Conservation (phyloP, 768 basidiomycete species). For the Lactarius tabidus region DNA sequence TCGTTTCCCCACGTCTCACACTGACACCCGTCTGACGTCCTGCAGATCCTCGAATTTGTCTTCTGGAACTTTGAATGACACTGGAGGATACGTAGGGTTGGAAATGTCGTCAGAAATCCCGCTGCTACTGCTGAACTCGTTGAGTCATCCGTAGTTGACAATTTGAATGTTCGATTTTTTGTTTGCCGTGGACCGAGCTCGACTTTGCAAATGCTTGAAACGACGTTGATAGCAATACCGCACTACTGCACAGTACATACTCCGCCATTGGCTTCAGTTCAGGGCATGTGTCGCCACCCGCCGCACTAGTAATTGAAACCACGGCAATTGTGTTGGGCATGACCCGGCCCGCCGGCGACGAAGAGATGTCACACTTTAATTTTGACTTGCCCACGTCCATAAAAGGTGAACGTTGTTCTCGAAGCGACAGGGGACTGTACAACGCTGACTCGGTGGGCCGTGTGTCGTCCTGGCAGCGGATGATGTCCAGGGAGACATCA, state of each 20-base stretch:
- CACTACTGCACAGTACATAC: background rate
- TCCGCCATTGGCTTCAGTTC: background rate
- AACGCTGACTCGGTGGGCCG: too few species aligned
- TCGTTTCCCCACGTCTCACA: too few species aligned
- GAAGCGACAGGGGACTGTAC: background rate
- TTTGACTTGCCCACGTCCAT: background rate
- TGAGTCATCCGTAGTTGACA: background rate
- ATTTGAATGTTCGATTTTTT: background rate
- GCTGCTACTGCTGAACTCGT: background rate
- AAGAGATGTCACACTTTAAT: background rate
- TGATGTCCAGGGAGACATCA: constrained; percentile 8
- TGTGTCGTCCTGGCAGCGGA: constrained; percentile 15
- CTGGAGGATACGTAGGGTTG: too few species aligned
- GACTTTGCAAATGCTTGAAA: constrained; percentile 11
- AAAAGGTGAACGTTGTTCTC: background rate
- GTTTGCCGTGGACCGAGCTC: background rate
- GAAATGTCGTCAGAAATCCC: background rate
- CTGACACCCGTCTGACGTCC: too few species aligned
- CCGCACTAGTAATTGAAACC: background rate
- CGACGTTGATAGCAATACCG: background rate
- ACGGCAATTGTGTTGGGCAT: background rate
- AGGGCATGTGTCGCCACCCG: background rate
- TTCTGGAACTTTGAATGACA: too few species aligned
- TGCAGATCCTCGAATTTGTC: too few species aligned
- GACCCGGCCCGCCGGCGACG: background rate